phyloP scores from a whole-genome alignment of 352 stramenopile species.

The Pythium phragmitis region DNA sequence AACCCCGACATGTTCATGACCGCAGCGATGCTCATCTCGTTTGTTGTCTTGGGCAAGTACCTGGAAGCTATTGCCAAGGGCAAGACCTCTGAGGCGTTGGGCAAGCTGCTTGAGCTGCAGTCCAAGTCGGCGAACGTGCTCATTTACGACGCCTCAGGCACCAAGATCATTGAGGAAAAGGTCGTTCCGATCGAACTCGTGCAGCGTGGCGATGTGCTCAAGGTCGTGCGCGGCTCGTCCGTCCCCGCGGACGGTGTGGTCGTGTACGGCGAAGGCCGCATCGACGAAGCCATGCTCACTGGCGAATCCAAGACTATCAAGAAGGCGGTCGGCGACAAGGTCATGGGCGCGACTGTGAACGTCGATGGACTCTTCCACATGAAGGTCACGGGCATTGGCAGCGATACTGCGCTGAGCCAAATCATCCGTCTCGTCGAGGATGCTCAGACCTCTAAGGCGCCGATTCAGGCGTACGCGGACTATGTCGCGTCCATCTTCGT shows the following conservation, averaged over 20 bases:
- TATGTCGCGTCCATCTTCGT: constrained; percentile 96
- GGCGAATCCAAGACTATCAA: constrained; percentile 94
- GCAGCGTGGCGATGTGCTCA: constrained; percentile 91
- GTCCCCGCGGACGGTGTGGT: constrained; percentile 94
- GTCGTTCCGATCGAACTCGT: constrained; percentile 86
- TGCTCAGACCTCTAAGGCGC: constrained; percentile 96
- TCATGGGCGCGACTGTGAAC: constrained; percentile 93
- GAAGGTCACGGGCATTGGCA: constrained; percentile 91
- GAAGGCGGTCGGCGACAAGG: constrained; percentile 84
- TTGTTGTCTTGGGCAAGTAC: constrained; percentile 98
- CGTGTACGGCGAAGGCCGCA: constrained; percentile 84
- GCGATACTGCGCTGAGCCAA: constrained; percentile 94
- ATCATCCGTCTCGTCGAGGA: constrained; percentile 99
- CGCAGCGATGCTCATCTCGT: constrained; percentile 96
- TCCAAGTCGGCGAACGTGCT: constrained; percentile 94
- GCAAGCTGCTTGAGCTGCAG: constrained; percentile 95
- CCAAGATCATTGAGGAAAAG: constrained; percentile 64
- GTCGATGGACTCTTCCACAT: constrained; percentile 91
- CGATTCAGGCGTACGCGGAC: constrained; percentile 98
- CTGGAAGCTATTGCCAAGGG: constrained; percentile 93
- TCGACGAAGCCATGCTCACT: constrained; percentile 96
- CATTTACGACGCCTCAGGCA: constrained; percentile 64
- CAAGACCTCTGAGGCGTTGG: constrained; percentile 94
- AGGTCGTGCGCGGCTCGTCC: constrained; percentile 90
- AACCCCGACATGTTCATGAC: constrained; percentile 96